Base-by-base conservation (phyloP, 192 early-diverging fungal species). In the Coemansia sp. region DNA sequence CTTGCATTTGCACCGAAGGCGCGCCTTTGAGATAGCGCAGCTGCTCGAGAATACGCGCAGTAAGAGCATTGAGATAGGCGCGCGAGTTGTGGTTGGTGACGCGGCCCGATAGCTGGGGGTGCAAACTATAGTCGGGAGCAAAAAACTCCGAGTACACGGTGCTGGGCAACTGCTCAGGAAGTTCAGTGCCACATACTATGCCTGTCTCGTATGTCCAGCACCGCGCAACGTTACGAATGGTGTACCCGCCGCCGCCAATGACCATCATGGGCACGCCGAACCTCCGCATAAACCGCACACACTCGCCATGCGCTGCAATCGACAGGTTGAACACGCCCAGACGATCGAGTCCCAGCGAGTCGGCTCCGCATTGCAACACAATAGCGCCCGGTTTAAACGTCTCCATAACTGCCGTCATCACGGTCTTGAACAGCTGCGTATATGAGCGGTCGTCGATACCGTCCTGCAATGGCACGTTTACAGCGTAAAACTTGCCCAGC, bases 201-300 rank as follows among this genome's bases (percentile, higher is more conserved):
- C 89, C 89, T 5, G 96, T 98, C 71, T 97, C 94, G 74, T 93
- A 94, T 0, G 93, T 90, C 97, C 97, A 99, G 22, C 93, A 91
- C 28, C 96, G 76, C 9, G 93, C 89, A 2, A 99, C 97, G 66
- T 99, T 99, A n/a, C 93, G 85, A 64, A 97, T 93, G 0, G 95
- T 99, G 65, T 99, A 99, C 10, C 97, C 97, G 42, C 97, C 97
- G 5, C 97, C 97, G 46, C 97, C 97, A 21, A 99, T 82, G 20
- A 98, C 86, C 62, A 99, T 63, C 60, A 95, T 85, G 5, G 97
- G 97, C 17, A 99, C 79, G 65, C 93, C 89, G 62, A 98, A 95
- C 28, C 83, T 88, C 47, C 93, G 94, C 72, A 98, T 92, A 72
- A 92, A 99, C 47, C 88, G 83, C 9, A 96, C 90, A 34, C 94